phyloP scores from a whole-genome alignment of 2,329 filamentous ascomycete species.

The Aspergillus tanneri region DNA sequence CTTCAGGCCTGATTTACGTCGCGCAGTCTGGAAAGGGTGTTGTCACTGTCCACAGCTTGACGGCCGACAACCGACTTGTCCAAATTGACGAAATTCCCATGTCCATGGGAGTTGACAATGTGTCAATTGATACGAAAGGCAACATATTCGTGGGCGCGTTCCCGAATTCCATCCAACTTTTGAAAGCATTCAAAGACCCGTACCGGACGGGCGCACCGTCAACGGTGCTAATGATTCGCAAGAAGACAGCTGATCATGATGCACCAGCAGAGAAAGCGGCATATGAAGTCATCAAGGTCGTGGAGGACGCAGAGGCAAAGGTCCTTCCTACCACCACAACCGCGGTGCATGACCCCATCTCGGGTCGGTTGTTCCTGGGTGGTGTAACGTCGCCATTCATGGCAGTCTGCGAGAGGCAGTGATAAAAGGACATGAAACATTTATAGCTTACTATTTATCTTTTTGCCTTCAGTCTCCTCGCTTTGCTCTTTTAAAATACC shows the following conservation, averaged over 20 bases:
- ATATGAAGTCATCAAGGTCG: not conserved
- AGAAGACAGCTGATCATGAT: not conserved
- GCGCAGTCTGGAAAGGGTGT: not conserved
- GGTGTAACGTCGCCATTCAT: not conserved
- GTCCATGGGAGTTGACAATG: not conserved
- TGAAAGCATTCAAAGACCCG: not conserved
- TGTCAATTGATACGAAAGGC: not conserved
- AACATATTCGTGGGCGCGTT: not conserved
- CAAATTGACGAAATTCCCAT: not conserved
- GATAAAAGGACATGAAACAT: no score
- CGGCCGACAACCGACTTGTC: not conserved
- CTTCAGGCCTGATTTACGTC: not conserved
- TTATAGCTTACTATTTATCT: no score
- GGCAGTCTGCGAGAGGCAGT: not conserved
- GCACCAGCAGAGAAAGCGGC: not conserved
- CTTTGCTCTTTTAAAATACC: no score
- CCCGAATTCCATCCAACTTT: not conserved
- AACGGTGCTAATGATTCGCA: not conserved
- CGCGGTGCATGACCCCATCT: not conserved
- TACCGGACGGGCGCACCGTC: not conserved
- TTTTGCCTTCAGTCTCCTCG: no score
- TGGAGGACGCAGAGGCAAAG: slow-evolving; percentile 1
- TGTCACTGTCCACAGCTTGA: not conserved
- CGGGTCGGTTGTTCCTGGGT: not conserved
- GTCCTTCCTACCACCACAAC: not conserved